Base-by-base conservation (phyloP, 2,329 filamentous ascomycete genomes). In the Xylaria sp. region DNA sequence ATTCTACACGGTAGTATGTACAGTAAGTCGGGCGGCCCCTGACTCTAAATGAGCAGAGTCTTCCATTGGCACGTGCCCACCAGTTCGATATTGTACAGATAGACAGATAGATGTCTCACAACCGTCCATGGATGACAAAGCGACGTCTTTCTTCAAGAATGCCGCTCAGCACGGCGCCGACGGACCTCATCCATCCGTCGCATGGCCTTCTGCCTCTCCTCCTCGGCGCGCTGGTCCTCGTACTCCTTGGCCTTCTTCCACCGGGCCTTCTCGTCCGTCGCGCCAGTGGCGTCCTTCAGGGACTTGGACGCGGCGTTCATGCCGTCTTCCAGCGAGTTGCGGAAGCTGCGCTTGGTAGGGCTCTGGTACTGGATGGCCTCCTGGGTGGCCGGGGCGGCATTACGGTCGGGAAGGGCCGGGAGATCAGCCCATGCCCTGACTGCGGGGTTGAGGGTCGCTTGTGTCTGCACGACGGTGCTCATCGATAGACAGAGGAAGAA, bases 401-500 rank as follows among this genome's bases (percentile, higher is more conserved):
- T 31, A 44, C 68, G 66, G 56, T 69, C 69, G 33, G 77, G 70
- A 13, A 80, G 77, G 15, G 79, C 75, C 3, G 83, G 80, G 4
- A 86, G 78, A 42, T 76, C 78, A 36, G 81, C 71, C 65, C 75
- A 69, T 42, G 77, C 77, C 65, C 84, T 84, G 69, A 86, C 70
- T 13, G 73, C 36, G 49, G 80, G 80, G 75, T 79, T 81, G 56
- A 84, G 76, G 33, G 83, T 74, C 46, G 79, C 63, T 44, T 77
- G 72, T 44, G 81, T 80, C 74, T 83, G 74, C 58, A 79, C 74
- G 49, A 76, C 49, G 46, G 77, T 69, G 23, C 76, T 68, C 31
- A 77, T 77, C 28, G 81, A 77, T 36, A 81, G 74, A 69, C 79
- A 74, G 68, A 84, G 74, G 71, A 85, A 81, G 82, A 86, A 86